Base-by-base conservation (phyloP, 768 basidiomycete genomes). In the Hysterangium stoloniferum region DNA sequence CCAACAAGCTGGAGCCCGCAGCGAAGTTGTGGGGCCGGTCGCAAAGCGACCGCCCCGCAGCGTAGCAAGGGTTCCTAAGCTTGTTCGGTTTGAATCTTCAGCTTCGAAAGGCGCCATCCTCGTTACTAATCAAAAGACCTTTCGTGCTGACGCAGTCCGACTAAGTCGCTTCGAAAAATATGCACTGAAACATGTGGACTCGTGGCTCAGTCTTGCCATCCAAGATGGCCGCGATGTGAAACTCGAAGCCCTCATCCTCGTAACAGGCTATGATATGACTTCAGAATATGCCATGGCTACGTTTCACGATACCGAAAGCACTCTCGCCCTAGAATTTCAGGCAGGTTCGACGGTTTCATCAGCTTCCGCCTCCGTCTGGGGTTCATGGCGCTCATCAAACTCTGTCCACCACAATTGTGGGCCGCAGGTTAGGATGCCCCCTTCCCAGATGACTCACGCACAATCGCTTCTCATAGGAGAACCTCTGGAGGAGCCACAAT, bases 321-420 rank as follows among this genome's bases (percentile, higher is more conserved):
- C 12, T 15, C 19, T 33, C 12, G 44, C 28, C 2, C 29, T 45
- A 12, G 29, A 45, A 33, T 45, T 45, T 20, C 2, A 4, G 2
- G 44, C 29, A 4, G 44, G 44, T n/a, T n/a, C 44, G 15, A 31
- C 29, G 11, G n/a, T n/a, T n/a, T 27, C 22, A n/a, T 45, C 44
- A 2, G 31, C 44, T 15, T 33, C 44, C 4, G 15, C 29, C 1
- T 5, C 44, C 15, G 44, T 28, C 2, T 45, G 44, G 44, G 44
- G 44, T 15, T n/a, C 44, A 8, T 45, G 44, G 44, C 29, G 17
- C n/a, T 4, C 44, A n/a, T n/a, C 12, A n/a, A 45, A n/a, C 4
- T 45, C 44, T 4, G 29, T 45, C n/a, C 29, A 32, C 13, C 44
- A 33, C 28, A 45, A 45, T 33, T 45, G 28, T 19, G 44, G 44